These are phyloP conservation scores for Cyamopsis tetragonoloba DNA, from an alignment of 306 rosid species.

Conservation along the genomic window DNA sequence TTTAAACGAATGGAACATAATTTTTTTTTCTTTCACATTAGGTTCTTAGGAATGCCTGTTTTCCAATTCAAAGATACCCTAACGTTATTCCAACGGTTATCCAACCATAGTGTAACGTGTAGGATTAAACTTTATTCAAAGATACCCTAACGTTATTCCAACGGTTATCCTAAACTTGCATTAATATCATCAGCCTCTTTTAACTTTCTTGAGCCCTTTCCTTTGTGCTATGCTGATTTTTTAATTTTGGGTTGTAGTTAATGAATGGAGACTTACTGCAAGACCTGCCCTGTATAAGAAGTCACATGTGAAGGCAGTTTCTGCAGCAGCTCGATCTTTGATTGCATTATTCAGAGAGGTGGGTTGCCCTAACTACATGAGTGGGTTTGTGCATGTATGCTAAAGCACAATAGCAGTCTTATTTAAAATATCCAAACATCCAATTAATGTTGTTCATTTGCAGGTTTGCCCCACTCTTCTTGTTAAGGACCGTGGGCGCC, in stretches of 20 bases:
- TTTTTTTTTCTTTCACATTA: background rate
- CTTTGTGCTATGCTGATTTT: slow-evolving; percentile 1
- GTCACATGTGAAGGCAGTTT: slow-evolving; percentile 73
- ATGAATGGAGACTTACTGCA: slow-evolving; percentile 76
- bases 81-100: background rate
- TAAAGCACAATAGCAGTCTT: background rate
- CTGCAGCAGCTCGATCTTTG: slow-evolving; percentile 67
- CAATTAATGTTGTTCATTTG: slow-evolving; percentile 4
- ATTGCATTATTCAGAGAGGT: slow-evolving; percentile 74
- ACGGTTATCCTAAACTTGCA: background rate
- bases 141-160: too few relatives aligned
- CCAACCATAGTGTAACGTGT: too few relatives aligned
- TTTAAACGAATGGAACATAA: background rate
- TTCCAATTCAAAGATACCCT: too few relatives aligned
- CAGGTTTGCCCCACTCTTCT: slow-evolving; percentile 69
- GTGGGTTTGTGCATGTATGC: background rate
- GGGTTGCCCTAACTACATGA: background rate
- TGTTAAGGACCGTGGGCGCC: slow-evolving; percentile 74
- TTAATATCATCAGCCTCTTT: background rate
- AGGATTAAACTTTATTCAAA: too few relatives aligned
- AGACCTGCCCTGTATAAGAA: slow-evolving; percentile 79
- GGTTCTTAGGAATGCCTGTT: background rate
- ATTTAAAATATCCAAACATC: background rate
- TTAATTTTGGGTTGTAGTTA: slow-evolving; percentile 38
- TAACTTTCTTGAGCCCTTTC: background rate